Evolutionary conservation across 371 early-diverging fungal genomes (phyloP).

Genomic region (Lichtheimia corymbifera): DNA sequence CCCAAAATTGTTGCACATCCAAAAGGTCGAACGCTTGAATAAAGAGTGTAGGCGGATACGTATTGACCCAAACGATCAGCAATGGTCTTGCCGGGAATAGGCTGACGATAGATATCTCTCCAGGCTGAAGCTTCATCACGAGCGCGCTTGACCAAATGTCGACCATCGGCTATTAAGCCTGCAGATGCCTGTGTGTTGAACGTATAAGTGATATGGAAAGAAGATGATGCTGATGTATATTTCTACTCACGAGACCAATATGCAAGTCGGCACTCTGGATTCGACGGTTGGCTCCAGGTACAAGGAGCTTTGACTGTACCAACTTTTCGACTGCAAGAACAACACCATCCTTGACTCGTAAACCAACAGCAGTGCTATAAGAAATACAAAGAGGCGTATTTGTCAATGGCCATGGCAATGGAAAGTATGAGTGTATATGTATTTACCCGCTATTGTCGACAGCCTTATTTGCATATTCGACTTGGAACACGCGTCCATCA

Average conservation of each 20-base stretch:
- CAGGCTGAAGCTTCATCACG: conserved; percentile 92
- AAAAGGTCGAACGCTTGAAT: conserved; percentile 97
- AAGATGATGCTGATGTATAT: not conserved
- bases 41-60: conserved; percentile 94
- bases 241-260: conserved; percentile 81
- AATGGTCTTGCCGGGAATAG: conserved; percentile 87
- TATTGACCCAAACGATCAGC: conserved; percentile 93
- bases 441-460: conserved; percentile 96
- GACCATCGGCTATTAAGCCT: conserved; percentile 94
- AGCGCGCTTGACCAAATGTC: conserved; percentile 87
- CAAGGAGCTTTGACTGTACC: conserved; percentile 91
- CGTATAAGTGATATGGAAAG: not conserved
- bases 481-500: conserved; percentile 98
- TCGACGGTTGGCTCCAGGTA: conserved; percentile 89
- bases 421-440: not conserved
- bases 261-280: conserved; percentile 92
- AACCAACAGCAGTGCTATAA: conserved; percentile 88
- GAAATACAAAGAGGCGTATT: not conserved
- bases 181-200: conserved; percentile 72
- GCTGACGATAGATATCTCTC: conserved; percentile 82
- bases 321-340: conserved; percentile 96
- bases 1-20: conserved; percentile 88
- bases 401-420: no score
- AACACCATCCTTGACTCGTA: conserved; percentile 93
- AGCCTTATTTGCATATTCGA: conserved; percentile 97